A percentile compares a stretch with the other conserved stretches of the same genome.
These are phyloP conservation scores for Xanthoconium separans DNA, from an alignment of 1,284 basidiomycete genomes.

Conservation along the genomic window DNA sequence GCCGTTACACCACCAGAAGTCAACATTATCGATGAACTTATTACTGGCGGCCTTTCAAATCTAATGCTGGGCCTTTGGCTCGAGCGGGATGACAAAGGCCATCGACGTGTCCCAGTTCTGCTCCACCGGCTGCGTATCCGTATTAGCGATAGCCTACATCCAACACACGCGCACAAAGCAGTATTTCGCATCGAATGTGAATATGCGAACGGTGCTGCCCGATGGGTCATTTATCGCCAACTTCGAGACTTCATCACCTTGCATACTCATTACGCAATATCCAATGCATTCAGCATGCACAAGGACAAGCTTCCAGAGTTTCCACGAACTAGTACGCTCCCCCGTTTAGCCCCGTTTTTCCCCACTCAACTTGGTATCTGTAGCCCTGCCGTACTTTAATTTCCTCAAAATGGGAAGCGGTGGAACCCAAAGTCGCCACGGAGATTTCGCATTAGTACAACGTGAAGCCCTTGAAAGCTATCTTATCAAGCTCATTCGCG, in stretches of 20 bases:
- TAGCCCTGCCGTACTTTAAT: conserved; percentile 87
- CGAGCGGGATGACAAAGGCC: conserved; percentile 86
- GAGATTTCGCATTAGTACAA: conserved; percentile 76
- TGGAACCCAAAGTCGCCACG: conserved; percentile 52
- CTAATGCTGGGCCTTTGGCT: conserved; percentile 89
- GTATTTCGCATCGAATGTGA: conserved; percentile 95
- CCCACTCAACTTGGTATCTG: background rate
- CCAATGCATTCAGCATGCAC: conserved; percentile 73
- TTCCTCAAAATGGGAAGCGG: conserved; percentile 63
- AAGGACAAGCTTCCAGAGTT: conserved; percentile 89
- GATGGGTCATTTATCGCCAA: conserved; percentile 97
- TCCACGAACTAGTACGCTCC: conserved; percentile 74
- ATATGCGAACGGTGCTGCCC: conserved; percentile 91
- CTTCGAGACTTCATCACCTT: conserved; percentile 89
- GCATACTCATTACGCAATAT: conserved; percentile 89
- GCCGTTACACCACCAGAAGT: conserved; percentile 54
- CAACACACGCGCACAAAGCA: conserved; percentile 73
- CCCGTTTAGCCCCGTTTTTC: background rate
- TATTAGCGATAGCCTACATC: conserved; percentile 84
- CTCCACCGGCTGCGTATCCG: conserved; percentile 85
- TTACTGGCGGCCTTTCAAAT: conserved; percentile 77
- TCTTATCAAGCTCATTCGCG: conserved; percentile 83
- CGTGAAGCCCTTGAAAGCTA: conserved; percentile 87
- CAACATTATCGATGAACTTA: conserved; percentile 84
- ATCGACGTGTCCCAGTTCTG: conserved; percentile 83